Evolutionary conservation across 169 alveolate species (phyloP), one percentile per base, ranked within the genome.

Genomic region (Perkinsus olseni): DNA sequence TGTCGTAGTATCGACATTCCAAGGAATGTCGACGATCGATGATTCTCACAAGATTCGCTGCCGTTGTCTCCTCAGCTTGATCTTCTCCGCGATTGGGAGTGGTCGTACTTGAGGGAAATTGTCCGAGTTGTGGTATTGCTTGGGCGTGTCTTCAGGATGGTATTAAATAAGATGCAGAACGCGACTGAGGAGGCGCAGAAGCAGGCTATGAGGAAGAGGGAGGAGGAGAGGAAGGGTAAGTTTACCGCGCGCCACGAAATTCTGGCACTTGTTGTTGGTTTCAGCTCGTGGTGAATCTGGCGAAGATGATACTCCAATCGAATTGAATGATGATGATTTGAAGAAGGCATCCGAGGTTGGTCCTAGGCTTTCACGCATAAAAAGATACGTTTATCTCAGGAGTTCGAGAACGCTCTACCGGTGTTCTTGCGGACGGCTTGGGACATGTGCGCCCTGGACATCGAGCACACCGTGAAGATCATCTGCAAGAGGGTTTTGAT

Each of bases 391-490:
- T 28, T 62, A 24, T 62, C 17, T 62, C 91, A 92, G 90, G 93
- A 94, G 38, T 92, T 94, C 51, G 96, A 94, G 40, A 93, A 92
- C 34, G 91, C 96, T 39, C 48, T 94, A 38, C 96, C 96, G 24
- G 48, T 94, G 20, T 93, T 94, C 31, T 39, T 94, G 37, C 95
- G 93, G 10, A 94, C 94, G 34, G 93, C 93, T 92, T 92, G 93
- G 93, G 95, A 93, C 37, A 82, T 94, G 24, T 93, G 95, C 74
- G 92, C 94, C 20, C 92, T 93, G 91, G 96, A 94, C 38, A 94
- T 94, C 20, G 96, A 94, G 92, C 93, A 92, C 82, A 94, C 96
- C 17, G 93, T 94, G 38, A 91, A 93, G 92, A 91, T 90, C 0
- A 94, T 94, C n/a, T 93, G 95, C 28, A 94, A 94, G 82, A 82